Evolutionary conservation across 192 early-diverging fungal species (phyloP).

Genomic region (Martensiomyces pterosporus): DNA sequence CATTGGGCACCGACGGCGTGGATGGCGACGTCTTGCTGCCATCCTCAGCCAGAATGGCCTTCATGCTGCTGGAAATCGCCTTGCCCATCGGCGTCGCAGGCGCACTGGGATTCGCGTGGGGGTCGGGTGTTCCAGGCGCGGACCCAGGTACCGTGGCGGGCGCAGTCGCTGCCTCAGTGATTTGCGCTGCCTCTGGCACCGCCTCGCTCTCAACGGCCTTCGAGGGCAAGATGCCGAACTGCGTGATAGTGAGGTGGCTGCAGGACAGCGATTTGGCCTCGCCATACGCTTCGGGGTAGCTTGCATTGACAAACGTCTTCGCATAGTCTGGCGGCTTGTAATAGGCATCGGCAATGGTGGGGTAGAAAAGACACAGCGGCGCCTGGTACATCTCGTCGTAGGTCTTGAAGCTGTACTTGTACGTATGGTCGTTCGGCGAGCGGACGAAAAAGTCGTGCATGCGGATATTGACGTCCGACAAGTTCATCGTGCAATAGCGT

Average conservation of each 20-base stretch:
- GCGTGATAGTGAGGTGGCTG: conserved; percentile 18
- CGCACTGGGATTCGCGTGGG: conserved; percentile 2
- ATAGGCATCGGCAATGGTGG: conserved; percentile 39
- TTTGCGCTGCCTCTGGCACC: background rate
- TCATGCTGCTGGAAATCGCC: conserved; percentile 1
- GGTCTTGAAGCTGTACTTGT: conserved; percentile 76
- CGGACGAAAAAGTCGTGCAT: conserved; percentile 80
- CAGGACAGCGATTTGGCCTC: conserved; percentile 4
- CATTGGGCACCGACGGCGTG: conserved; percentile 9
- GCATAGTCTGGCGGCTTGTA: conserved; percentile 31
- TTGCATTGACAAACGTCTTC: conserved; percentile 19
- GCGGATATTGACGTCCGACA: conserved; percentile 78
- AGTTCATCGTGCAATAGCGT: conserved; percentile 78
- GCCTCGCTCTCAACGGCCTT: conserved; percentile 9
- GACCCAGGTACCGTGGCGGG: conserved; percentile 24
- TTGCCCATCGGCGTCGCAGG: background rate
- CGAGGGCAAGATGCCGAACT: conserved; percentile 39
- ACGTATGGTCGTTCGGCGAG: conserved; percentile 60
- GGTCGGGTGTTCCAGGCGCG: conserved; percentile 23
- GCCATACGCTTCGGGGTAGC: conserved; percentile 6
- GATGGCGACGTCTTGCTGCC: conserved; percentile 11
- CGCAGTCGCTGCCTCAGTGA: conserved; percentile 14
- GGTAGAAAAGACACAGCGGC: conserved; percentile 65
- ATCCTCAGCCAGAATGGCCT: conserved; percentile 1
- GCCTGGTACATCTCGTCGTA: conserved; percentile 82